Evolutionary conservation across 73 alveolate species (phyloP), one percentile per base, ranked within the genome.

Genomic region (Symbiodinium natans): DNA sequence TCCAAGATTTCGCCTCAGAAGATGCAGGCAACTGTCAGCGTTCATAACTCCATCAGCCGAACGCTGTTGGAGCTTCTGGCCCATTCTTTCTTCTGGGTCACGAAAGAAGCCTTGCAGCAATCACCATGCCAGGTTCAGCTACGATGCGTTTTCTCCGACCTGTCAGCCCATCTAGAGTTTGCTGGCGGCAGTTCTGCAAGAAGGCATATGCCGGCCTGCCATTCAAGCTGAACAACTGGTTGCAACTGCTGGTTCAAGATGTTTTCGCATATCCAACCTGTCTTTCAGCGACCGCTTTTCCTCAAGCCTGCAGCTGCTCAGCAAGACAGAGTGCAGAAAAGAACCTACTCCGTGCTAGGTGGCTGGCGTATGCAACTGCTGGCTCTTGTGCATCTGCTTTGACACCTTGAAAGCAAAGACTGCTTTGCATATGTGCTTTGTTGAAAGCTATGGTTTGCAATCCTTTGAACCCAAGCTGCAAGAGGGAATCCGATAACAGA

Each of bases 181-280:
- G 80, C 27, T 63, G 80, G 33, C 80, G 80, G 33, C 80, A 63
- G 80, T 63, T 63, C 36, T 63, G 80, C 80, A 63, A 63, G 38
- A 63, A 63, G 31, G 80, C 80, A 63, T 63, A 63, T 2, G 80
- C 80, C 19, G 80, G 80, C 80, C 80, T 63, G 40, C 33, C 80
- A 63, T 13, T 46, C n/a, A n/a, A n/a, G n/a, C n/a, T n/a, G n/a
- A n/a, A n/a, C n/a, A n/a, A n/a, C n/a, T n/a, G 59, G 17, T 52
- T 52, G 13, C 68, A 52, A 52, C 68, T 17, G 68, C 68, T 17
- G 6, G n/a, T 29, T 21, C 59, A 46, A 46, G 17, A 21, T 13
- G 17, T 21, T 52, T 6, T 46, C 59, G 59, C 59, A 46, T 46
- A 46, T 13, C 13, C 59, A 46, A n/a, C 80, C 80, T 63, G 80